Conservation (phyloP, 2,329 filamentous ascomycete species). For the Colletotrichum lini region DNA sequence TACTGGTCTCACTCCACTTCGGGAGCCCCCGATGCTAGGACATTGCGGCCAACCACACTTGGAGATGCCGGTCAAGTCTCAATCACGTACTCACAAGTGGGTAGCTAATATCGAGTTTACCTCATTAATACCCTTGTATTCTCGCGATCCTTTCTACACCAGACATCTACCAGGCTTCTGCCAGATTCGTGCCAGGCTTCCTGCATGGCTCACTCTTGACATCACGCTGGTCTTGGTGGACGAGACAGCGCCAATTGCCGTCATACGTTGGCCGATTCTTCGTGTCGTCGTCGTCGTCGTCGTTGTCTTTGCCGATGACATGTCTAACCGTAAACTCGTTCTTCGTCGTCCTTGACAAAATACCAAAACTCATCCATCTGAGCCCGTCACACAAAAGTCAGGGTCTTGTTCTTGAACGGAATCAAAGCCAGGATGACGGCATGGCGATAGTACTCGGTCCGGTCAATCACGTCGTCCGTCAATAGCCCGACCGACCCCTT, state of each 20-base stretch:
- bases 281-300: neutral
- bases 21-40: neutral
- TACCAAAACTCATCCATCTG: too few species aligned
- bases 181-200: too few species aligned
- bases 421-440: slow-evolving; percentile 58
- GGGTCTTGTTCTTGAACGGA: slow-evolving; percentile 54
- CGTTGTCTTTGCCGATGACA: neutral
- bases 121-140: too few species aligned
- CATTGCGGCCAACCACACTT: neutral
- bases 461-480: slow-evolving; percentile 55
- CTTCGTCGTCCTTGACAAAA: too few species aligned
- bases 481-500: slow-evolving; percentile 58
- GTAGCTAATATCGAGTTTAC: too few species aligned
- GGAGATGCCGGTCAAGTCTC: neutral
- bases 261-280: too few species aligned
- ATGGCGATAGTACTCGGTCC: slow-evolving; percentile 55
- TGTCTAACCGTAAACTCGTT: neutral
- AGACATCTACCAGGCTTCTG: too few species aligned
- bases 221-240: neutral
- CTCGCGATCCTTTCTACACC: too few species aligned
- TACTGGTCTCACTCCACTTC: slow-evolving; percentile 6
- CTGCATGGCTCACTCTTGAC: neutral
- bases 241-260: neutral
- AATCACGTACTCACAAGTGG: too few species aligned
- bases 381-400: slow-evolving; percentile 48